Conservation (phyloP, 805 yeast species). For the Ogataea populi-albae region DNA sequence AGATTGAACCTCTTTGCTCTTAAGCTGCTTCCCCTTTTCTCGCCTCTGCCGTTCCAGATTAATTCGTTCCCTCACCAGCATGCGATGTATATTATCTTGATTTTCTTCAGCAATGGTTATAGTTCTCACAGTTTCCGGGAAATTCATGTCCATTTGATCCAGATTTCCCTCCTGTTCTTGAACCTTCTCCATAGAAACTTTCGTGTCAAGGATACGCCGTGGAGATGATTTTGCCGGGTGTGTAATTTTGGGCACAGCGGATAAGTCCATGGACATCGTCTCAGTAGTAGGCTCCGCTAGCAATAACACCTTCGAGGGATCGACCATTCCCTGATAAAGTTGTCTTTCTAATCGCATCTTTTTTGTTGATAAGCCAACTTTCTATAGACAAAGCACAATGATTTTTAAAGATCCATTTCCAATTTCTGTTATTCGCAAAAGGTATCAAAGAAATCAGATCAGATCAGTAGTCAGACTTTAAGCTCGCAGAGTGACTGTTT, state of each 20-base stretch:
- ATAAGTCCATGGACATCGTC: too few relatives aligned
- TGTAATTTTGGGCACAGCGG: too few relatives aligned
- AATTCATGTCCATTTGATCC: slow-evolving; percentile 9
- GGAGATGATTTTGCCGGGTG: too few relatives aligned
- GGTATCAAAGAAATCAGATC: too few relatives aligned
- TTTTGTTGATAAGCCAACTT: too few relatives aligned
- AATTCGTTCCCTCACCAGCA: slow-evolving; percentile 14
- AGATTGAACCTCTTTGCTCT: background rate
- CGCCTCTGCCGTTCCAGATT: slow-evolving; percentile 1
- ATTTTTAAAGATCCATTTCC: too few relatives aligned
- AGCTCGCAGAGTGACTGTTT: too few relatives aligned
- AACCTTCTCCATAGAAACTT: background rate
- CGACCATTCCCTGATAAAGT: slow-evolving; percentile 2
- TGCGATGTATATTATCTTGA: slow-evolving; percentile 10
- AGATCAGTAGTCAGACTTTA: too few relatives aligned
- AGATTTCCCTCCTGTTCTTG: background rate
- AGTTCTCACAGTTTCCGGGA: slow-evolving; percentile 16
- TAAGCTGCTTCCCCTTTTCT: slow-evolving; percentile 1
- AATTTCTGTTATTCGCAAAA: too few relatives aligned
- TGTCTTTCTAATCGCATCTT: too few relatives aligned
- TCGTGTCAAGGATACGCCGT: background rate
- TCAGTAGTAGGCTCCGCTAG: background rate
- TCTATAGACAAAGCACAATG: too few relatives aligned
- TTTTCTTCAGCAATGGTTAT: slow-evolving; percentile 9
- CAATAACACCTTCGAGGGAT: background rate